Evolutionary conservation across 495 filamentous ascomycete genomes (phyloP).

Genomic region (Neohortaea acidophila): DNA sequence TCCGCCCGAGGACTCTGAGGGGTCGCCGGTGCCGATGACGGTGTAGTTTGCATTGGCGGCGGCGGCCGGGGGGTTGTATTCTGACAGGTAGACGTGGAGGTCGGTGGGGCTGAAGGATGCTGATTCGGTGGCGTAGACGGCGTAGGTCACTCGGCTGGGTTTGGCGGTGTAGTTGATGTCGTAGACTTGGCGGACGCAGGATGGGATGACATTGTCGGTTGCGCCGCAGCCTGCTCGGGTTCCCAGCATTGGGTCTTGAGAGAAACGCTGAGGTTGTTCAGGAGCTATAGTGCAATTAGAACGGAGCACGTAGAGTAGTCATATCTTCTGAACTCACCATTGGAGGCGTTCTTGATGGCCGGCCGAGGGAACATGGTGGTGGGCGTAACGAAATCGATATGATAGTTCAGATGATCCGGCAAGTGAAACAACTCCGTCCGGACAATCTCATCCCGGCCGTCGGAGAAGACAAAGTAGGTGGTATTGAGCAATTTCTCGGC

Average conservation of each 20-base stretch:
- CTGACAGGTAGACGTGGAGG: neutral
- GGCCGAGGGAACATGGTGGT: neutral
- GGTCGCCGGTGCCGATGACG: neutral
- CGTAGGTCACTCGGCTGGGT: constrained; percentile 1
- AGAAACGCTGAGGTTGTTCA: too few relatives aligned
- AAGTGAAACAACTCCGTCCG: constrained; percentile 1
- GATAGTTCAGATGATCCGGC: neutral
- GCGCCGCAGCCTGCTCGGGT: neutral
- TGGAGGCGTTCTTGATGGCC: neutral
- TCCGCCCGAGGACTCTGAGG: neutral
- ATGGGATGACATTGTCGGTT: neutral
- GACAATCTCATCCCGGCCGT: neutral
- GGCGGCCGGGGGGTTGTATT: constrained; percentile 1
- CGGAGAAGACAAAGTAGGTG: neutral
- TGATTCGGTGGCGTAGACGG: constrained; percentile 3
- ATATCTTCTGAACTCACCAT: too few relatives aligned
- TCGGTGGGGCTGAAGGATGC: constrained; percentile 1
- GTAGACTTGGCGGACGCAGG: constrained; percentile 3
- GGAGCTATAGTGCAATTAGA: too few relatives aligned
- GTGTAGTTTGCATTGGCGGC: neutral
- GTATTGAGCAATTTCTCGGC: constrained; percentile 1
- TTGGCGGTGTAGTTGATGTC: constrained; percentile 1
- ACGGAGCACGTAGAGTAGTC: too few relatives aligned
- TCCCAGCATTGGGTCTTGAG: neutral
- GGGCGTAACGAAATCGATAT: constrained; percentile 1